Base-by-base conservation (phyloP, 139 green algal species). In the Zygnema circumcarinatum region DNA sequence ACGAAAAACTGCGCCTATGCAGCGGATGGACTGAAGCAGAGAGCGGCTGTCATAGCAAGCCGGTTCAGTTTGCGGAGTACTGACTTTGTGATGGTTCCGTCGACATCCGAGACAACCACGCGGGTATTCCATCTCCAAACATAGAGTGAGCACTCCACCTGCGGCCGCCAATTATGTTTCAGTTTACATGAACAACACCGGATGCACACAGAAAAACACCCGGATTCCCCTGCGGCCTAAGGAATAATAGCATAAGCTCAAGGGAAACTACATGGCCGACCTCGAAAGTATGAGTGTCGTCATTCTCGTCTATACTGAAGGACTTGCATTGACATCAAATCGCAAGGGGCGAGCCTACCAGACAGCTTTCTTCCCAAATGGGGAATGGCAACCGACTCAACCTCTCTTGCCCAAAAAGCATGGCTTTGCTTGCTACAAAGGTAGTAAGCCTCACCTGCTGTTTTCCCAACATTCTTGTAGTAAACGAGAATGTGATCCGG, bases 51-150 rank as follows among this genome's bases (percentile, higher is more conserved):
- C n/a, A n/a, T n/a, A n/a, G n/a, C n/a, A n/a, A n/a, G n/a, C n/a
- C n/a, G n/a, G n/a, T n/a, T n/a, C n/a, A n/a, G n/a, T n/a, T n/a
- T n/a, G n/a, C n/a, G n/a, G n/a, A n/a, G n/a, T n/a, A 78, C 35
- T 39, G 7, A 90, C 85, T 62, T 91, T 3, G 96, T 98, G 93
- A 98, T 98, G 75, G 96, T 98, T 85, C 96, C 96, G 84, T 98
- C 96, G 3, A 98, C 92, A 88, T 98, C 96, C 33, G 88, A 94
- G 87, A 98, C 92, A 29, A 97, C 92, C 2, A 97, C 67, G 38
- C 94, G 92, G 1, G 87, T 89, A 81, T 93, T 93, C 94, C 94
- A 97, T 35, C 90, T 88, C 78, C 95, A 91, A 69, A 96, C 76
- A 91, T 98, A 97, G 35, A 97, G 92, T 88, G 95, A 97, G 2